Conservation (phyloP, 495 filamentous ascomycete species). For the Articulospora tetracladia region DNA sequence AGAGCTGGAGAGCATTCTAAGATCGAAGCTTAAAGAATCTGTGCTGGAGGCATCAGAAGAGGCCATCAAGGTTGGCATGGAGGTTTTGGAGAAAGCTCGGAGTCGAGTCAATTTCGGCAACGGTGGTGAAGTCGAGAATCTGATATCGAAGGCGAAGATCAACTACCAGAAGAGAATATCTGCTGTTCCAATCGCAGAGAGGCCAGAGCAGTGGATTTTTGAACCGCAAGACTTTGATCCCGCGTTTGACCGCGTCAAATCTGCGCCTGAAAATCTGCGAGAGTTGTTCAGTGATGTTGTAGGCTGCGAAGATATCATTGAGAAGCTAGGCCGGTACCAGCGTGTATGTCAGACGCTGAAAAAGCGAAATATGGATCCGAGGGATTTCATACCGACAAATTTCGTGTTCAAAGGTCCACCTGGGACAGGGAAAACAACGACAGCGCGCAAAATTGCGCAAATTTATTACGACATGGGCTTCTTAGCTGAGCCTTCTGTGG, state of each 20-base stretch:
- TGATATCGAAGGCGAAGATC: constrained; percentile 20
- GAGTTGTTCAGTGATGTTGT: constrained; percentile 60
- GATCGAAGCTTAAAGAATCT: constrained; percentile 49
- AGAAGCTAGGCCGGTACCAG: constrained; percentile 57
- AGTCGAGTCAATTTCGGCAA: constrained; percentile 51
- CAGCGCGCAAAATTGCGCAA: constrained; percentile 38
- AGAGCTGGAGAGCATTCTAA: constrained; percentile 54
- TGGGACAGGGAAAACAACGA: constrained; percentile 48
- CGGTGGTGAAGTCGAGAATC: constrained; percentile 40
- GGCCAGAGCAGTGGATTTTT: constrained; percentile 28
- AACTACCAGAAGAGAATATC: constrained; percentile 7
- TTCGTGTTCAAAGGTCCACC: constrained; percentile 63
- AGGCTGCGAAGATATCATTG: constrained; percentile 59
- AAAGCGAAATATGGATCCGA: constrained; percentile 48
- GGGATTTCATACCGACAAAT: constrained; percentile 51
- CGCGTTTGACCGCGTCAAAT: constrained; percentile 53
- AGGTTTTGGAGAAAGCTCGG: constrained; percentile 36
- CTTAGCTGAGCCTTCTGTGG: constrained; percentile 28
- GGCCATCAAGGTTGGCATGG: constrained; percentile 35
- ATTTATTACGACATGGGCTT: constrained; percentile 44
- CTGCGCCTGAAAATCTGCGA: constrained; percentile 43
- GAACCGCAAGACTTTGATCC: constrained; percentile 65
- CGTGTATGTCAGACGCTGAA: constrained; percentile 47
- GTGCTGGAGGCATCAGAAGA: constrained; percentile 37
- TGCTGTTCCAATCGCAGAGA: constrained; percentile 18